Evolutionary conservation across 179 eudicot species (phyloP).

Genomic region (Silene noctiflora): DNA sequence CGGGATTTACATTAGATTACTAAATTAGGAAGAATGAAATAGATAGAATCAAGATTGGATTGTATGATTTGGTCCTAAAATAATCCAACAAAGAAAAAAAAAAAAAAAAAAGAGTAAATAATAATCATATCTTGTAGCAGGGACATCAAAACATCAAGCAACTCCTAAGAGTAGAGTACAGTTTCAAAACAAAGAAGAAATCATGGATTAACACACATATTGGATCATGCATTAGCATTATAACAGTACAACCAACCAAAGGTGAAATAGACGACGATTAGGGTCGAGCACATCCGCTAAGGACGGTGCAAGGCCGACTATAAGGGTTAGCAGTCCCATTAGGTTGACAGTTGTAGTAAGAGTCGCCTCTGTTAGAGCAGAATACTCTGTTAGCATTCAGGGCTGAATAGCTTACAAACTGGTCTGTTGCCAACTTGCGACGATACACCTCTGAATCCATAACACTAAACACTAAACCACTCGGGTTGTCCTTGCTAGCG

Average conservation of each 20-base stretch:
- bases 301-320: neutral
- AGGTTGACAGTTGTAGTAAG: constrained; percentile 10
- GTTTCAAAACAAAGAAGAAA: constrained; percentile 4
- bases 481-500: neutral
- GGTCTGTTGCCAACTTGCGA: neutral
- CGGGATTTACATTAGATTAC: too few relatives aligned
- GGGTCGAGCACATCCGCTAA: neutral
- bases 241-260: neutral
- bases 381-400: constrained; percentile 9
- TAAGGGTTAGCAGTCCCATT: neutral
- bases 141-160: neutral
- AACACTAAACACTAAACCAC: neutral
- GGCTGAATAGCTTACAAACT: neutral
- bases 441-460: neutral
- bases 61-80: too few relatives aligned
- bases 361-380: neutral
- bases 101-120: neutral
- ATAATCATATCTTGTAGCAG: neutral
- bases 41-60: too few relatives aligned
- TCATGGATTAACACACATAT: neutral
- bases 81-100: too few relatives aligned
- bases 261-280: neutral
- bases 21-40: too few relatives aligned
- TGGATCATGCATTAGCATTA: neutral
- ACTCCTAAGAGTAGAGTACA: neutral